Conservation (phyloP, 805 yeast genomes). For the Schizosaccharomyces pombe region DNA sequence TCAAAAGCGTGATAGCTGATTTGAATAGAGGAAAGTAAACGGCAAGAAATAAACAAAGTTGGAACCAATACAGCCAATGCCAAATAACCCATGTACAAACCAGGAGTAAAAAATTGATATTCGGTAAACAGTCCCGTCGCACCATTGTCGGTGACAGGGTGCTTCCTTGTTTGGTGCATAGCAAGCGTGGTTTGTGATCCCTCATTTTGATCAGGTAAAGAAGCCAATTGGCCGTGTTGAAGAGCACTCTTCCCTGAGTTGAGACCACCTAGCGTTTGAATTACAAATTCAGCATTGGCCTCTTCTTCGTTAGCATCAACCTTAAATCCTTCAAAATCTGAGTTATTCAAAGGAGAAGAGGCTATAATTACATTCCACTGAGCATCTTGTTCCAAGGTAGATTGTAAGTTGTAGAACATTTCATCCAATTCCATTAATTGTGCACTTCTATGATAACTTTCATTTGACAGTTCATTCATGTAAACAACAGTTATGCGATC, state of each 20-base stretch:
- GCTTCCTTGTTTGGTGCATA: too few relatives aligned
- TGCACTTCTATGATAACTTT: neutral
- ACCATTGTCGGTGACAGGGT: too few relatives aligned
- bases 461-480: neutral
- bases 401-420: neutral
- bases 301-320: too few relatives aligned
- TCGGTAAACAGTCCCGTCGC: too few relatives aligned
- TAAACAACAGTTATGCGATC: neutral
- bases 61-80: constrained; percentile 37
- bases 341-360: too few relatives aligned
- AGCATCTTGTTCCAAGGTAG: neutral
- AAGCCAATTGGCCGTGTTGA: too few relatives aligned
- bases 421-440: neutral
- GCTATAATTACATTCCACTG: neutral
- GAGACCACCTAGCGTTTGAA: too few relatives aligned
- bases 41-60: constrained; percentile 36
- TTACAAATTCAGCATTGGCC: too few relatives aligned
- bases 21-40: constrained; percentile 48
- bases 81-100: constrained; percentile 51
- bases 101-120: constrained; percentile 60
- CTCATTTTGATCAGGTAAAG: too few relatives aligned
- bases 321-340: too few relatives aligned
- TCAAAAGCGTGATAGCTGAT: constrained; percentile 69
- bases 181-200: too few relatives aligned
- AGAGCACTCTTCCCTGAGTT: too few relatives aligned